phyloP scores from a whole-genome alignment of 1,284 basidiomycete genomes.

The Anthracocystis walkeri region DNA sequence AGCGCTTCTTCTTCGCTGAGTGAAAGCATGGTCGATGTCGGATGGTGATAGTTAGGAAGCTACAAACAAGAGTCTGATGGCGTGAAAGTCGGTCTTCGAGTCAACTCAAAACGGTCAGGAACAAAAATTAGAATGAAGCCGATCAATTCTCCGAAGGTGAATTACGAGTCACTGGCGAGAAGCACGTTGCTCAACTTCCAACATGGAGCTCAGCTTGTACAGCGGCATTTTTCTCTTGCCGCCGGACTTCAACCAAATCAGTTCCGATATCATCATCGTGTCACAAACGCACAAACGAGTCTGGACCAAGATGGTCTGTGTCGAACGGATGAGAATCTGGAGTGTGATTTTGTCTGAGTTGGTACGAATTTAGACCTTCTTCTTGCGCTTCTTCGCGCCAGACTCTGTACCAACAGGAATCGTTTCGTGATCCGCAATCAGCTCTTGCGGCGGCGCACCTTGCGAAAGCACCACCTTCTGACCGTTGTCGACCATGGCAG shows the following conservation, averaged over 20 bases:
- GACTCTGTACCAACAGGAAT: constrained; percentile 21
- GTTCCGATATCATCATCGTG: no score
- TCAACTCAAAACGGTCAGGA: neutral
- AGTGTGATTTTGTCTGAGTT: neutral
- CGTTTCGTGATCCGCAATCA: constrained; percentile 36
- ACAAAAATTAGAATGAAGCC: neutral
- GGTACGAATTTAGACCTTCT: neutral
- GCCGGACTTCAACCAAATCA: no score
- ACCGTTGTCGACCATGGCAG: constrained; percentile 40
- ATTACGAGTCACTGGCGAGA: neutral
- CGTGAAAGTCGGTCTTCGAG: constrained; percentile 5
- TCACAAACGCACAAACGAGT: no score
- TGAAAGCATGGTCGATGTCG: constrained; percentile 14
- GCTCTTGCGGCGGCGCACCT: constrained; percentile 40
- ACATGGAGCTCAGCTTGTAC: neutral
- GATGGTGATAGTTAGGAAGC: no score
- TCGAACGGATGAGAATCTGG: no score
- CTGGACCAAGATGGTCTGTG: no score
- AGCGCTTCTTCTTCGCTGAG: constrained; percentile 38
- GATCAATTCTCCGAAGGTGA: neutral
- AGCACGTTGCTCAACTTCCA: neutral
- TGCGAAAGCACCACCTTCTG: constrained; percentile 39
- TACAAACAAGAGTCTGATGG: neutral
- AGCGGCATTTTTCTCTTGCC: neutral
- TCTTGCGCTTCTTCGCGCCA: constrained; percentile 16